These are phyloP conservation scores for Rhododendron mucronatum DNA, from an alignment of 148 eudicot genomes.

Conservation along the genomic window DNA sequence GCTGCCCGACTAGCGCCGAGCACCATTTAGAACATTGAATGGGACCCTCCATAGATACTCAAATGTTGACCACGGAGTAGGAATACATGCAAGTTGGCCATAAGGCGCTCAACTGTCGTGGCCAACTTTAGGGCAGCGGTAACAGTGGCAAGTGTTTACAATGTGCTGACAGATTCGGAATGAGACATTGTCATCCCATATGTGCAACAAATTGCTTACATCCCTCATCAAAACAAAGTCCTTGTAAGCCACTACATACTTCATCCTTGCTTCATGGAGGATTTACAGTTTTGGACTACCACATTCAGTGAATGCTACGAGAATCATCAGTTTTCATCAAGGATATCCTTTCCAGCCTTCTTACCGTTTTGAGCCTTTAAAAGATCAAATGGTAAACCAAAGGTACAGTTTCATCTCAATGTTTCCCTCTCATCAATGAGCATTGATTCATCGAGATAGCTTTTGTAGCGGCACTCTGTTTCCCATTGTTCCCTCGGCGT, in stretches of 20 bases:
- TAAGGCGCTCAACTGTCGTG: neutral
- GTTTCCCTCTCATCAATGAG: no score
- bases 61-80: neutral
- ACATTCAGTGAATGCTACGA: neutral
- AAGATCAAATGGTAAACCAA: no score
- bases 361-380: no score
- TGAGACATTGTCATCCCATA: neutral
- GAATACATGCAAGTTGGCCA: neutral
- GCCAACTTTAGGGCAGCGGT: neutral
- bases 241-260: neutral
- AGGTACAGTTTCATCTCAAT: no score
- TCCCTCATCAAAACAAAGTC: neutral
- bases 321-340: no score
- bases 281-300: neutral
- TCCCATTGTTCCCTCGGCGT: neutral
- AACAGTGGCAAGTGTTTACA: neutral
- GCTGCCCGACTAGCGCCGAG: no score
- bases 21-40: no score
- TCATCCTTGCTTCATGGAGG: neutral
- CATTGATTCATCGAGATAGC: neutral
- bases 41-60: neutral
- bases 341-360: no score
- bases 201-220: neutral
- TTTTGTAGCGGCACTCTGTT: neutral
- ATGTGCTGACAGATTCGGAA: neutral